These are phyloP conservation scores for Inonotus obliquus DNA, from an alignment of 1,284 basidiomycete genomes.

Conservation along the genomic window DNA sequence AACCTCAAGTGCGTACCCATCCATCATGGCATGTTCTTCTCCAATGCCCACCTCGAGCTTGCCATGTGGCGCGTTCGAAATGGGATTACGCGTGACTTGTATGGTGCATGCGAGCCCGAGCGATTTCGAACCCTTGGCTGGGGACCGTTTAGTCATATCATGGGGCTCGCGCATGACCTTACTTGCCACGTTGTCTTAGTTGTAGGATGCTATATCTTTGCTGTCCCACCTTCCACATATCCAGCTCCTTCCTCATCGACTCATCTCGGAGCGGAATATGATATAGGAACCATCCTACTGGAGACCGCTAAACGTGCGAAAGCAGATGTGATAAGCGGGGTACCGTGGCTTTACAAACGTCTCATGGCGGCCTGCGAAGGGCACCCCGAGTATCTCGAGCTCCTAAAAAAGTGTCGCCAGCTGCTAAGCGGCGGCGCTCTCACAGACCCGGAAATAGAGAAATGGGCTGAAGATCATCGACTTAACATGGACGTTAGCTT, in stretches of 20 bases:
- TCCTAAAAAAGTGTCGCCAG: conserved; percentile 22
- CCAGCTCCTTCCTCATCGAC: neutral
- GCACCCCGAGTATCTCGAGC: conserved; percentile 20
- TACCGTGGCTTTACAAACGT: conserved; percentile 19
- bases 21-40: conserved; percentile 27
- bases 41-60: conserved; percentile 25
- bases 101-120: conserved; percentile 16
- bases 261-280: conserved; percentile 15
- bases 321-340: conserved; percentile 18
- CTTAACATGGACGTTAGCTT: conserved; percentile 30
- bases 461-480: conserved; percentile 27
- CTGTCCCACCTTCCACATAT: conserved; percentile 29
- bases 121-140: conserved; percentile 31
- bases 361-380: conserved; percentile 19
- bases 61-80: conserved; percentile 27
- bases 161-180: conserved; percentile 25
- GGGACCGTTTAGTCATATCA: conserved; percentile 33
- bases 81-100: conserved; percentile 20
- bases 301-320: conserved; percentile 6
- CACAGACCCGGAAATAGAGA: conserved; percentile 25
- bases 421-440: conserved; percentile 30
- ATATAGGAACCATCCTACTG: conserved; percentile 7
- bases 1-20: conserved; percentile 34
- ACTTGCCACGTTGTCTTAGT: conserved; percentile 27
- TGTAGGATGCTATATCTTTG: conserved; percentile 32